Evolutionary conservation across 2,329 filamentous ascomycete genomes (phyloP), one percentile per base, ranked within the genome.

Genomic region (Talaromyces sp.): DNA sequence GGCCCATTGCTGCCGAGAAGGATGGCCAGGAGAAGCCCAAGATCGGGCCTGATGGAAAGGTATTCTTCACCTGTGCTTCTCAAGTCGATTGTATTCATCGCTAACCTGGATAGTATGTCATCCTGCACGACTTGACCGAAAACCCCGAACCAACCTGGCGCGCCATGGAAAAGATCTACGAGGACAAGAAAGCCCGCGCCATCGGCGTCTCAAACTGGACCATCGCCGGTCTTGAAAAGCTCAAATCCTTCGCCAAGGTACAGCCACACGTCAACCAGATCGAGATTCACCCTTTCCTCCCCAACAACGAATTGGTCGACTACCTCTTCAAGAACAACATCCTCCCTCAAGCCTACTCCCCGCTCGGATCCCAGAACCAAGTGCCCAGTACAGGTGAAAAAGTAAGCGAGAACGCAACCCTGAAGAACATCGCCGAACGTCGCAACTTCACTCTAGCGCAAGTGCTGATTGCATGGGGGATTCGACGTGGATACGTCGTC

Each of bases 171-270:
- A 83, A 83, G 50, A 69, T 87, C 21, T 77, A 86, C 35, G 72
- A 75, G 12, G 83, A 84, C 1, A 88, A 88, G 66, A 84, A 84
- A 65, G 86, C 85, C 56, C 83, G 81, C 67, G 86, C 87, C 62
- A 92, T 95, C 68, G 91, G 91, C 58, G 87, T 95, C 14, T 91
- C 88, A 70, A 95, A 93, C 79, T 93, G 89, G 76, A 79, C 78
- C 60, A 81, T 82, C n/a, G 69, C 71, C 12, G 78, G 82, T 40
- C 73, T 85, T 14, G 74, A 83, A 66, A 70, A 76, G 61, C 76
- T 85, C 62, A 68, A 81, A 44, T 70, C 72, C 64, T 73, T 72
- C 67, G 76, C 77, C 68, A 74, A 77, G 67, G 71, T 81, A 58
- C 72, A 75, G 59, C 78, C 78, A 14, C 73, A 75, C 21, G 70